Conservation (phyloP, 2,329 filamentous ascomycete genomes). For the Cercospora citrullina region DNA sequence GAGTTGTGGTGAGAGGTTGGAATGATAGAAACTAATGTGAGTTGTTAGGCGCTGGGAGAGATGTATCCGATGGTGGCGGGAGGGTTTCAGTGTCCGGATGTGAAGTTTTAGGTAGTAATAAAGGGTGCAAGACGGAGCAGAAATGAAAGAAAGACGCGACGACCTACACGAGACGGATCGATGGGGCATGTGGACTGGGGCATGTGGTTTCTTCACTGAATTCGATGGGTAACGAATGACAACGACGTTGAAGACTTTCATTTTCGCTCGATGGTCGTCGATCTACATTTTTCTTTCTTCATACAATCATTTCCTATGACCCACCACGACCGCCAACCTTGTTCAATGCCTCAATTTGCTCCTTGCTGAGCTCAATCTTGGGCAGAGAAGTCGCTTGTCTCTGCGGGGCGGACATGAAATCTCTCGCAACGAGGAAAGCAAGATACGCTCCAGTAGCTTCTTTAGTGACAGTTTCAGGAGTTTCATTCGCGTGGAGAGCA, state of each 20-base stretch:
- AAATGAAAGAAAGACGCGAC: neutral
- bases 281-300: neutral
- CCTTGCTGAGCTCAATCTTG: conserved; percentile 46
- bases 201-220: neutral
- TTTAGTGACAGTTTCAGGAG: conserved; percentile 57
- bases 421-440: conserved; percentile 61
- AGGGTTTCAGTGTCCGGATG: conserved; percentile 2
- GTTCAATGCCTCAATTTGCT: conserved; percentile 51
- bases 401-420: conserved; percentile 58
- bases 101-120: neutral
- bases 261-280: neutral
- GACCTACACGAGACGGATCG: neutral
- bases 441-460: conserved; percentile 65
- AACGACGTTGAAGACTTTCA: neutral
- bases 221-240: neutral
- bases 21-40: neutral
- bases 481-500: conserved; percentile 53
- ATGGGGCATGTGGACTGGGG: neutral
- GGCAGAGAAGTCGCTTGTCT: conserved; percentile 43
- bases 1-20: neutral
- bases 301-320: conserved; percentile 14
- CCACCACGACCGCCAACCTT: conserved; percentile 57
- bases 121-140: neutral
- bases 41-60: neutral
- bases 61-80: conserved; percentile 4